These are phyloP conservation scores for Trypanosoma rangeli DNA, from an alignment of 208 protist genomes.

Conservation along the genomic window DNA sequence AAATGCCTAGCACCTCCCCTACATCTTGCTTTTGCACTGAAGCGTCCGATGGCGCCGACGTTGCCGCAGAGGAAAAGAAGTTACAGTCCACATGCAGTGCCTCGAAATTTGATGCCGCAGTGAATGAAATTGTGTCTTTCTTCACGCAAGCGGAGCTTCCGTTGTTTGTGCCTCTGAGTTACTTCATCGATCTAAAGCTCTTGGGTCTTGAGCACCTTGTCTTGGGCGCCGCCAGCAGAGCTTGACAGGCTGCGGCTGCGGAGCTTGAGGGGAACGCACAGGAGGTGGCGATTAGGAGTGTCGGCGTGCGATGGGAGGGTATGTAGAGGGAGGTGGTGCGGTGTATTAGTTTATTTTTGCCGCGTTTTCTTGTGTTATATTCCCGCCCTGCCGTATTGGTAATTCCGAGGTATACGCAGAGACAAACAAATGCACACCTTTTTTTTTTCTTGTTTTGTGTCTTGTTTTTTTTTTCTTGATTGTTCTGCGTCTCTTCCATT, in stretches of 20 bases:
- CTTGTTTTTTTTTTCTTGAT: slow-evolving; percentile 1
- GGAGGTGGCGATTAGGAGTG: too few species aligned
- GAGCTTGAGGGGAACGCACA: not conserved
- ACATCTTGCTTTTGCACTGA: not conserved
- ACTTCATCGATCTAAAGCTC: slow-evolving; percentile 29
- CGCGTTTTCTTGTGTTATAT: too few species aligned
- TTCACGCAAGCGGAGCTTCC: slow-evolving; percentile 29
- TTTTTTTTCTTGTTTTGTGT: slow-evolving; percentile 6
- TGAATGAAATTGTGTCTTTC: slow-evolving; percentile 2
- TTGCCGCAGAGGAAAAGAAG: slow-evolving; percentile 11
- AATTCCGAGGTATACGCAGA: not conserved
- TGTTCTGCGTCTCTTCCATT: not conserved
- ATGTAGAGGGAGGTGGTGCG: not conserved
- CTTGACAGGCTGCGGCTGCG: not conserved
- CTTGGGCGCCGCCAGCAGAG: not conserved
- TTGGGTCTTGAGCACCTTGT: slow-evolving; percentile 17
- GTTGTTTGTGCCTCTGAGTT: slow-evolving; percentile 39
- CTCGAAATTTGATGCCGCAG: not conserved
- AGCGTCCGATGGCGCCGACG: not conserved
- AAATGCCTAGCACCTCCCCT: not conserved
- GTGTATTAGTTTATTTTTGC: not conserved
- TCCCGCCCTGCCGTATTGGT: not conserved
- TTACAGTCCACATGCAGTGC: not conserved
- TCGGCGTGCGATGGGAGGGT: too few species aligned
- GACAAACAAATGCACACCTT: slow-evolving; percentile 8